Conservation (phyloP, 148 eudicot genomes). For the Diospyros lotus region DNA sequence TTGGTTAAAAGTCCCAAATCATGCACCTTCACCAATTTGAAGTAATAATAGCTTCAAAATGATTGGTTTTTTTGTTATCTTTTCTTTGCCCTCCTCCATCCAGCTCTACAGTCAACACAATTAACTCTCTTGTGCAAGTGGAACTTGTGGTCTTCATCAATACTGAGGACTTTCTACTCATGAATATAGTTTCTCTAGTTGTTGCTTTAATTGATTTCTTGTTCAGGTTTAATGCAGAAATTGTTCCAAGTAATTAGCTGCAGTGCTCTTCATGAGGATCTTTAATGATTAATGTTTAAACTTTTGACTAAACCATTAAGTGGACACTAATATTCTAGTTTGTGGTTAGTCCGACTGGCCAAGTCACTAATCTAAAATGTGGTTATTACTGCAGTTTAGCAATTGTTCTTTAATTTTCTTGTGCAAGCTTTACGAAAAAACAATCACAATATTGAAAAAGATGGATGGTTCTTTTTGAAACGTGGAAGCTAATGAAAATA, state of each 20-base stretch:
- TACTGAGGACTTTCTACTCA: too few relatives aligned
- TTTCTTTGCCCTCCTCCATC: too few relatives aligned
- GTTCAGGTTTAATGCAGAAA: too few relatives aligned
- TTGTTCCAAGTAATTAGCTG: background rate
- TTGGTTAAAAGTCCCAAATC: too few relatives aligned
- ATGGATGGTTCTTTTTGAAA: background rate
- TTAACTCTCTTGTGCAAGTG: too few relatives aligned
- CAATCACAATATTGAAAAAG: background rate
- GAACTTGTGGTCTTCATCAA: too few relatives aligned
- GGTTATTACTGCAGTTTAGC: background rate
- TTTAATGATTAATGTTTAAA: background rate
- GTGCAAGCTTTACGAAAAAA: background rate
- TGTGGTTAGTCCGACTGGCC: background rate
- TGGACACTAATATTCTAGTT: background rate
- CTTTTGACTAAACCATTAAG: background rate
- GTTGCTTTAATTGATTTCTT: too few relatives aligned
- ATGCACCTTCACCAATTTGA: too few relatives aligned
- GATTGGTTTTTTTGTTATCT: too few relatives aligned
- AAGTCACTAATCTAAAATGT: background rate
- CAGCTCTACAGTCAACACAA: too few relatives aligned
- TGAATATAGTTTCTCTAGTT: too few relatives aligned
- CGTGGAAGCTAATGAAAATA: background rate
- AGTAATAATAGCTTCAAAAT: too few relatives aligned
- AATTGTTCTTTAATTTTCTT: background rate
- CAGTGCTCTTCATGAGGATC: background rate